Evolutionary conservation across 208 protist species (phyloP).

Genomic region (Phytomonas sp.): DNA sequence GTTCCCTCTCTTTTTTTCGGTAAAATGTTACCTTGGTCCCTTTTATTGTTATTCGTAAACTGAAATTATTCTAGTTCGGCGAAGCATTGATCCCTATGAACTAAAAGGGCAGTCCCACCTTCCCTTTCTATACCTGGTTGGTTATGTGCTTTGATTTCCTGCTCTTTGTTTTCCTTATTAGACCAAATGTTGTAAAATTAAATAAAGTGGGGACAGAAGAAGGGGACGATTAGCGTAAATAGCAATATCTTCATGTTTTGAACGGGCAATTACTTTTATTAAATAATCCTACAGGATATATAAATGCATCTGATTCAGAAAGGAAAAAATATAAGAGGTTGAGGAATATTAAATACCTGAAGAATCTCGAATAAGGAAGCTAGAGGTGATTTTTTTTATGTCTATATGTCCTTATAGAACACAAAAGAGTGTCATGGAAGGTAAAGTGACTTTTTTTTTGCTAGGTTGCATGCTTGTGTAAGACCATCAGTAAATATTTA

Average conservation of each 20-base stretch:
- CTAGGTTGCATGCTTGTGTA: background rate
- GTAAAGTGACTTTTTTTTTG: background rate
- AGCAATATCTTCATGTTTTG: background rate
- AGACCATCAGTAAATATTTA: background rate
- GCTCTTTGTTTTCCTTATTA: background rate
- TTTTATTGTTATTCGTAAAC: constrained; percentile 9
- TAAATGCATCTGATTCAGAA: background rate
- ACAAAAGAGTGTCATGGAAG: background rate
- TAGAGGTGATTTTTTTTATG: background rate
- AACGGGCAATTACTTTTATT: background rate
- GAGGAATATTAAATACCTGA: background rate
- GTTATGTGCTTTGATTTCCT: background rate
- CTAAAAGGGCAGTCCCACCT: background rate
- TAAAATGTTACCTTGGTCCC: constrained; percentile 3
- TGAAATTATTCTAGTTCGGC: background rate
- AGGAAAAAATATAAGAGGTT: background rate
- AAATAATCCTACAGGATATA: background rate
- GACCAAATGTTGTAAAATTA: background rate
- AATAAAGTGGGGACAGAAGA: background rate
- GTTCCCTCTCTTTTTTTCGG: background rate
- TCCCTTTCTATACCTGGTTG: background rate
- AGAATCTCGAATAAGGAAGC: background rate
- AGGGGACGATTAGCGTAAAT: background rate
- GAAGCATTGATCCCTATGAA: background rate
- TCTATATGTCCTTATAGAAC: background rate